Base-by-base conservation (phyloP, 352 stramenopile genomes). In the Thraustochytrium sp. region DNA sequence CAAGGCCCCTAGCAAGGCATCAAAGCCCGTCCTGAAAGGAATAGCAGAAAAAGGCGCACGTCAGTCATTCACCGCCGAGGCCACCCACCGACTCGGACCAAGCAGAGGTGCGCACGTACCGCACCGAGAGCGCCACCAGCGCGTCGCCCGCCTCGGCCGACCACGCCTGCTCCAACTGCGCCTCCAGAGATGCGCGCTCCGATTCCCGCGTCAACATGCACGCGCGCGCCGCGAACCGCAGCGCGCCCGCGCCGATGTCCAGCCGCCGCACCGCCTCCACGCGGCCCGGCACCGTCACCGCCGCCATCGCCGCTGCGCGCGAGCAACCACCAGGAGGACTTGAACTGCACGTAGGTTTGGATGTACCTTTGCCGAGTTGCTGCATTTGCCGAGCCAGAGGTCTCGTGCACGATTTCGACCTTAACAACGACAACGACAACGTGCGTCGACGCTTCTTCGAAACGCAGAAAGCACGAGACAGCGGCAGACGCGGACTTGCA, bases 1-100 rank as follows among this genome's bases (percentile, higher is more conserved):
- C 36, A 93, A 88, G 42, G 90, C 92, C 83, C 93, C 89, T 49
- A 94, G 76, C 42, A 94, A 78, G 56, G 93, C 86, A 75, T 94
- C 91, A 82, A 94, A 93, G 1, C 89, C 91, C 51, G 91, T 94
- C 13, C 91, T 94, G 73, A 16, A n/a, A n/a, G n/a, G n/a, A n/a
- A n/a, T n/a, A n/a, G n/a, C n/a, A n/a, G n/a, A n/a, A n/a, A n/a
- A n/a, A n/a, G 21, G 3, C 31, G 9, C 31, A 34, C 1, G 51
- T 31, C 31, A n/a, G 51, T 31, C 21, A 59, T 13, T n/a, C 21
- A 59, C 16, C 51, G 8, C 2, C 16, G n/a, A 16, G 26, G 0
- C 51, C 9, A 16, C 5, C 5, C 42, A 16, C 13, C 42, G 42
- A 5, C 5, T 49, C 42, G 42, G 5, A 5, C 42, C 42, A 5